These are phyloP conservation scores for Chloroidium sp. DNA, from an alignment of 163 green algal genomes.

Conservation along the genomic window DNA sequence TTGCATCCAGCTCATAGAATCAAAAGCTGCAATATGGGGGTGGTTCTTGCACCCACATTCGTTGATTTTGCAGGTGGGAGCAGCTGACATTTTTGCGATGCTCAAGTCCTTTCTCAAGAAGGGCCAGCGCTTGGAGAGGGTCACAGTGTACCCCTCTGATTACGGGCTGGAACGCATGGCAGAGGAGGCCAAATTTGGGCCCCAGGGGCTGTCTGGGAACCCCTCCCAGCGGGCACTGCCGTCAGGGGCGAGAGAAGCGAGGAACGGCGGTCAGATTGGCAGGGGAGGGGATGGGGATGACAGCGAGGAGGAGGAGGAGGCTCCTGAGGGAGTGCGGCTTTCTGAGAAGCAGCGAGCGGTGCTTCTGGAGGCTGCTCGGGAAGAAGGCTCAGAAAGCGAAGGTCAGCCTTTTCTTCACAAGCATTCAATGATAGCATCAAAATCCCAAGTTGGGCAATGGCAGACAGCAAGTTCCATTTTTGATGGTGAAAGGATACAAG, in stretches of 20 bases:
- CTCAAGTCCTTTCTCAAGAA: constrained; percentile 73
- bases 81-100: constrained; percentile 80
- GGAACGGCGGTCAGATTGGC: not conserved
- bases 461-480: no score
- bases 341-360: no score
- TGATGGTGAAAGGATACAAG: no score
- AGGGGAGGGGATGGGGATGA: not conserved
- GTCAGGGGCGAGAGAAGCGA: not conserved
- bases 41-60: no score
- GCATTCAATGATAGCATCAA: no score
- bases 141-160: constrained; percentile 89
- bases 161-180: constrained; percentile 85
- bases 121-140: constrained; percentile 33
- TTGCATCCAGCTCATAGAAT: no score
- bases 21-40: no score
- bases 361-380: no score
- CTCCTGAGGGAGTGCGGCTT: not conserved
- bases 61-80: constrained; percentile 33
- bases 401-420: no score
- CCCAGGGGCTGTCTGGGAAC: constrained; percentile 18
- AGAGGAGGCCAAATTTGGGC: constrained; percentile 69
- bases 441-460: no score
- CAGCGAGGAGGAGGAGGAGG: not conserved
- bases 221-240: not conserved
- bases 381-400: no score